These are phyloP conservation scores for Xerocomellus intermedius DNA, from an alignment of 768 basidiomycete species.

Conservation along the genomic window DNA sequence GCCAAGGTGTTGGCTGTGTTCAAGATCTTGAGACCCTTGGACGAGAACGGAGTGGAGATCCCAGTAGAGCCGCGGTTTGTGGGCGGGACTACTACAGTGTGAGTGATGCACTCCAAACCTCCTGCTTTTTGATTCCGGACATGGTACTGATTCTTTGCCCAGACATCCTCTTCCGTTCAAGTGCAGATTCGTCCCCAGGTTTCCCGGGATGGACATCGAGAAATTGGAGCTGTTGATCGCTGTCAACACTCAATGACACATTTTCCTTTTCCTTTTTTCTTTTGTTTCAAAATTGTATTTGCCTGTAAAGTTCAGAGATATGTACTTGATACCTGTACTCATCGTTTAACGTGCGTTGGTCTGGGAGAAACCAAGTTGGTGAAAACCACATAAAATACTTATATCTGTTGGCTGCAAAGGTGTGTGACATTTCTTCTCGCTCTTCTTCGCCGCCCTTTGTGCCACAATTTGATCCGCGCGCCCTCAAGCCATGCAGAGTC, in stretches of 20 bases:
- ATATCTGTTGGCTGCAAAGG: no score
- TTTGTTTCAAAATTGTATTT: no score
- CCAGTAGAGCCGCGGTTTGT: slow-evolving; percentile 1
- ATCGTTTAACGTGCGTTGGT: no score
- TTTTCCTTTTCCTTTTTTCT: background rate
- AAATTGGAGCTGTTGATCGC: slow-evolving; percentile 2
- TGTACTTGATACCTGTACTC: no score
- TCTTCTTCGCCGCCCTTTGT: no score
- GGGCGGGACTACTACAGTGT: background rate
- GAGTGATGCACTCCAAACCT: background rate
- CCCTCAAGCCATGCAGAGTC: no score
- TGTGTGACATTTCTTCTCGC: no score
- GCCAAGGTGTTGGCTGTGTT: no score
- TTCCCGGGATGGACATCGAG: background rate
- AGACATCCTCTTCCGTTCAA: slow-evolving; percentile 1
- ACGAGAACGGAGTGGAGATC: slow-evolving; percentile 9
- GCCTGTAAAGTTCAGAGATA: no score
- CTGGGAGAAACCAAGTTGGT: no score
- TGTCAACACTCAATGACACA: background rate
- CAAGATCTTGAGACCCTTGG: slow-evolving; percentile 4
- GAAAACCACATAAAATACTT: no score
- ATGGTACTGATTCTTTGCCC: background rate
- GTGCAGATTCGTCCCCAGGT: slow-evolving; percentile 1
- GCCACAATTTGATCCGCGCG: no score
- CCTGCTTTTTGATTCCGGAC: background rate